These are phyloP conservation scores for Didymella glomerata DNA, from an alignment of 2,329 filamentous ascomycete species.

Conservation along the genomic window DNA sequence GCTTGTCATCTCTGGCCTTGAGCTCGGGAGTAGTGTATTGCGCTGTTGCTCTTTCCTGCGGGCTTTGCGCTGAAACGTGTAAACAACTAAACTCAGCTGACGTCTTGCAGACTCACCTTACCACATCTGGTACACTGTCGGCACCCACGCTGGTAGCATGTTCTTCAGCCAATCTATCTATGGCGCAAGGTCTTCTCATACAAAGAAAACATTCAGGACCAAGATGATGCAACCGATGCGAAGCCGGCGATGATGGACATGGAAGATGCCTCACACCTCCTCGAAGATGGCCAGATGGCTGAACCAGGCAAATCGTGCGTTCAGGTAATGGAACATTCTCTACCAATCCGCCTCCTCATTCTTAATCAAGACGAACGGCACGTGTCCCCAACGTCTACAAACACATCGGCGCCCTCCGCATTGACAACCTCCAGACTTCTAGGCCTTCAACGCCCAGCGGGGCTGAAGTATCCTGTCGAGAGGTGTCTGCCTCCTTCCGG, in stretches of 20 bases:
- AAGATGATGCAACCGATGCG: neutral
- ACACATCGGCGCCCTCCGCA: neutral
- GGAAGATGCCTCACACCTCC: neutral
- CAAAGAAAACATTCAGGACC: neutral
- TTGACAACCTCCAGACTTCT: neutral
- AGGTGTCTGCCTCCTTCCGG: neutral
- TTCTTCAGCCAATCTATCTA: neutral
- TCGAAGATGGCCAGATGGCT: neutral
- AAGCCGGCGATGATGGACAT: neutral
- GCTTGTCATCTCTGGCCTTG: neutral
- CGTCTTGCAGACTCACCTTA: neutral
- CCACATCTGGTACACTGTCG: neutral
- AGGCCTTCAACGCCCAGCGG: neutral
- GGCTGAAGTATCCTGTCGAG: neutral
- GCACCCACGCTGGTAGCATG: neutral
- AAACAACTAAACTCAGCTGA: neutral
- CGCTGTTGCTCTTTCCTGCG: neutral
- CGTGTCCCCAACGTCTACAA: neutral
- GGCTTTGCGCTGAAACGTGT: neutral
- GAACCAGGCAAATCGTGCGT: neutral
- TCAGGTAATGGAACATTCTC: neutral
- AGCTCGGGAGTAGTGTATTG: neutral
- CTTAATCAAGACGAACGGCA: neutral
- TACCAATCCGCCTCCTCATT: neutral
- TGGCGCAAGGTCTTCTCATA: neutral